phyloP scores from a whole-genome alignment of 2,329 filamentous ascomycete genomes.

The Aulographum hederae region DNA sequence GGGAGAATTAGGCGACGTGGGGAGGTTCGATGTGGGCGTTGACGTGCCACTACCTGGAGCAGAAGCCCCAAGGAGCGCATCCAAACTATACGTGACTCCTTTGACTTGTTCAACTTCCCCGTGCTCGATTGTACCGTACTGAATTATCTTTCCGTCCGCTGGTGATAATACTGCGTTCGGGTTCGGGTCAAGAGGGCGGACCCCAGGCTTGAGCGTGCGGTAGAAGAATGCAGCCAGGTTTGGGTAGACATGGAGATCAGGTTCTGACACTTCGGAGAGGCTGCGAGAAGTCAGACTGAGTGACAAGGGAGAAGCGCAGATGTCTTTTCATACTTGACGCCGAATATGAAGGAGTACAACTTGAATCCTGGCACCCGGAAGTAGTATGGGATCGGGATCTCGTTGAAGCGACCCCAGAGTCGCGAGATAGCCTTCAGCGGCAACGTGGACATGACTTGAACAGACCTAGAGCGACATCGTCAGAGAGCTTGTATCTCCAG shows the following conservation, averaged over 20 bases:
- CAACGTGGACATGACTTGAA: slow-evolving; percentile 83
- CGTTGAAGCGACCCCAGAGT: slow-evolving; percentile 82
- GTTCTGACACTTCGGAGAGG: slow-evolving; percentile 70
- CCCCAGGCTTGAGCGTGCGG: slow-evolving; percentile 76
- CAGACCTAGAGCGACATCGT: slow-evolving; percentile 35
- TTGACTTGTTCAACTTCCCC: slow-evolving; percentile 98
- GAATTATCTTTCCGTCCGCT: slow-evolving; percentile 75
- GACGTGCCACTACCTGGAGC: slow-evolving; percentile 32
- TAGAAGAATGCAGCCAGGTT: slow-evolving; percentile 98
- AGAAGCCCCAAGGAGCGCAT: slow-evolving; percentile 60
- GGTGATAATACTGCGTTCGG: slow-evolving; percentile 69
- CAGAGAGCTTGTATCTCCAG: too few species aligned
- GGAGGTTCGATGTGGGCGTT: slow-evolving; percentile 13
- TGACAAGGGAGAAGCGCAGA: neutral
- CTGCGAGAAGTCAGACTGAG: slow-evolving; percentile 20
- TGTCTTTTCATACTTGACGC: slow-evolving; percentile 61
- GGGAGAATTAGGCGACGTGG: slow-evolving; percentile 17
- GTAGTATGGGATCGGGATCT: slow-evolving; percentile 72
- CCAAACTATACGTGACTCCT: slow-evolving; percentile 92
- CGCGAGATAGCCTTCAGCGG: slow-evolving; percentile 81
- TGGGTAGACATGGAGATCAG: slow-evolving; percentile 74
- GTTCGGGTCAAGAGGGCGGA: slow-evolving; percentile 67
- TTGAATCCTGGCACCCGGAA: slow-evolving; percentile 79
- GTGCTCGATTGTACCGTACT: slow-evolving; percentile 80
- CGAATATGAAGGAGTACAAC: slow-evolving; percentile 78